phyloP scores from a whole-genome alignment of 140 eudicot genomes.

The Flaveria floridana region DNA sequence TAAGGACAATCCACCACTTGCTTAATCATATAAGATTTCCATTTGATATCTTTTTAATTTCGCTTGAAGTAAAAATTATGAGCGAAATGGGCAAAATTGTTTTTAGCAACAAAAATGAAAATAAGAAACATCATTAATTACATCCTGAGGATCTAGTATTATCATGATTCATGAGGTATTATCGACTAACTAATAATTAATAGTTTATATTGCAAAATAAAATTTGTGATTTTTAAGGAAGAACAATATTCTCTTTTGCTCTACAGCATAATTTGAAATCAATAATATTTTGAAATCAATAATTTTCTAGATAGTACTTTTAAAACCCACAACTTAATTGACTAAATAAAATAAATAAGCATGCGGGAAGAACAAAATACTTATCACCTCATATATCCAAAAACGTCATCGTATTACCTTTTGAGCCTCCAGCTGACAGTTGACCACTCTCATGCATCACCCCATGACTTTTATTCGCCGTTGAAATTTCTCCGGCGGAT shows the following conservation, averaged over 20 bases:
- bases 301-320: background rate
- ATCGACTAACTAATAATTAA: no score
- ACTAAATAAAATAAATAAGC: conserved; percentile 12
- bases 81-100: no score
- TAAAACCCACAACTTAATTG: background rate
- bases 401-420: conserved; percentile 32
- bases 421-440: conserved; percentile 27
- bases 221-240: no score
- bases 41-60: no score
- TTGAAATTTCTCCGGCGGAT: background rate
- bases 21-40: no score
- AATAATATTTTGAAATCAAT: background rate
- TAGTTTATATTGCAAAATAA: no score
- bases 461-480: conserved; percentile 13
- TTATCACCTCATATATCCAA: background rate
- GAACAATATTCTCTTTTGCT: background rate
- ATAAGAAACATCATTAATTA: no score
- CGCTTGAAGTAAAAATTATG: no score
- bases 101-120: no score
- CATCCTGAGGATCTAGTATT: no score
- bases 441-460: conserved; percentile 35
- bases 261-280: background rate
- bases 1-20: no score
- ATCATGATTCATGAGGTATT: no score
- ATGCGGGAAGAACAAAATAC: background rate